A percentile compares a stretch with the other conserved stretches of the same genome.
Conservation (phyloP, 305 asterid genomes). For the Solanum hybrid region DNA sequence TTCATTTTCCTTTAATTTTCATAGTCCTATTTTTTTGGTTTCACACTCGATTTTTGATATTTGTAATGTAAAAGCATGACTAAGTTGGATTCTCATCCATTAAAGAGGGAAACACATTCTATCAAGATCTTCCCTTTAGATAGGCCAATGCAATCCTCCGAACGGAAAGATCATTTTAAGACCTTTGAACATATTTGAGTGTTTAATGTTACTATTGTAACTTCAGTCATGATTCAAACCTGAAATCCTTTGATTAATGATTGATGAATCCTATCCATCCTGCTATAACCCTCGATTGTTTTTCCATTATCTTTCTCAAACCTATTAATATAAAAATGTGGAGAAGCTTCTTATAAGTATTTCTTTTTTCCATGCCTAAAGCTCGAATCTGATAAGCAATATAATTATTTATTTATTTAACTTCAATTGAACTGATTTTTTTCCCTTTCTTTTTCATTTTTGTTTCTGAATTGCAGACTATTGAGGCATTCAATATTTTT, state of each 20-base stretch:
- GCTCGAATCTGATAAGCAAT: neutral
- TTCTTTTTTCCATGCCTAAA: neutral
- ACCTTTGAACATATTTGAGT: neutral
- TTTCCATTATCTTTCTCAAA: neutral
- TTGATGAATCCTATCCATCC: neutral
- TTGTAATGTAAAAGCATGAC: neutral
- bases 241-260: neutral
- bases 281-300: neutral
- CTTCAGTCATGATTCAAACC: neutral
- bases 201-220: neutral
- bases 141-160: neutral
- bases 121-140: neutral
- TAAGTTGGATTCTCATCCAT: neutral
- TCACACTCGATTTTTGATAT: neutral
- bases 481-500: slow-evolving; percentile 65
- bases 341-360: neutral
- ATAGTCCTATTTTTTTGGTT: neutral
- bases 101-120: neutral
- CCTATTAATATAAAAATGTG: neutral
- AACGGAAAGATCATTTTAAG: neutral
- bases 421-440: neutral
- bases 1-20: neutral
- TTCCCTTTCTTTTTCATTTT: neutral
- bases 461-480: slow-evolving; percentile 31
- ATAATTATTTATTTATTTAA: neutral